Evolutionary conservation across 2,329 filamentous ascomycete genomes (phyloP).

Genomic region (Phaeosphaeriaceae sp.): DNA sequence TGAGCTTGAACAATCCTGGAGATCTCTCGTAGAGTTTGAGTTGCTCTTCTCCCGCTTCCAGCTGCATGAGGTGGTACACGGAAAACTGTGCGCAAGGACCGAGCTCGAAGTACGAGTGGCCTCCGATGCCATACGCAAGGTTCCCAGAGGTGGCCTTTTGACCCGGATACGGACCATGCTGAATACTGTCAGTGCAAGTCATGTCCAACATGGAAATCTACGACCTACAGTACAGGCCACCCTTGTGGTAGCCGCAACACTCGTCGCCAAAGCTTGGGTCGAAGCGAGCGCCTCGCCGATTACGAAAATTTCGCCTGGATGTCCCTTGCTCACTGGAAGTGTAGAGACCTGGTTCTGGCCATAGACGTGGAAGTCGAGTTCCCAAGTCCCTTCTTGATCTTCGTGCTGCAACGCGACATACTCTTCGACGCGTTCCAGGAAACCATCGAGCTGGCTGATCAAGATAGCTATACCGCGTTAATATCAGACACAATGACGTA

Average conservation of each 20-base stretch:
- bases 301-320: constrained; percentile 55
- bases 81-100: constrained; percentile 49
- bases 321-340: constrained; percentile 8
- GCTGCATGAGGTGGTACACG: constrained; percentile 59
- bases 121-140: constrained; percentile 56
- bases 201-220: not conserved
- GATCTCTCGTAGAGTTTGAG: constrained; percentile 1
- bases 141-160: constrained; percentile 64
- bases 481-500: not conserved
- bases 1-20: constrained; percentile 18
- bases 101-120: constrained; percentile 45
- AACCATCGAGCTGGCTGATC: constrained; percentile 21
- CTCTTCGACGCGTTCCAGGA: constrained; percentile 15
- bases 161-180: constrained; percentile 58
- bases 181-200: constrained; percentile 20
- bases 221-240: constrained; percentile 36
- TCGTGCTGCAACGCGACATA: constrained; percentile 22
- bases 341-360: constrained; percentile 51
- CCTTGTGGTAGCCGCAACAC: constrained; percentile 52
- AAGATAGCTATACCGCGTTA: constrained; percentile 29
- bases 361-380: constrained; percentile 57
- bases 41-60: constrained; percentile 36
- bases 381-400: constrained; percentile 34
- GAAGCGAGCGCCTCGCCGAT: constrained; percentile 58
- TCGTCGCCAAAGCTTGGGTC: constrained; percentile 56